A percentile compares a stretch with the other conserved stretches of the same genome.
These are phyloP conservation scores for Solanum ossicruentum DNA, from an alignment of 257 asterid species.

Conservation along the genomic window DNA sequence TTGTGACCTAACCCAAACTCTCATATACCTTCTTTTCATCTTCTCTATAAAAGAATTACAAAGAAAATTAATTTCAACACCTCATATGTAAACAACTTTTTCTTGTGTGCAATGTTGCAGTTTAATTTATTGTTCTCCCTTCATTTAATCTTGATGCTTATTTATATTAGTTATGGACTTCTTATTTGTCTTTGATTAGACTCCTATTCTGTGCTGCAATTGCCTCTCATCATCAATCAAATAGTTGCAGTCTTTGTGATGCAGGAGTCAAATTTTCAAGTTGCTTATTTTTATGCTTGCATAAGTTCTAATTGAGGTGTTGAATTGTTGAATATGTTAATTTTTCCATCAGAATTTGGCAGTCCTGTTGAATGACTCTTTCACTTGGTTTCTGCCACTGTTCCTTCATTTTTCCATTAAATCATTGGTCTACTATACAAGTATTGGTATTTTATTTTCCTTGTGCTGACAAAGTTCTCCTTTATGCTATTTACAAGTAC, in stretches of 20 bases:
- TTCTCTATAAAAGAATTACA: not conserved
- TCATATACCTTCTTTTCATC: not conserved
- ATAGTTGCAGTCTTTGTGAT: not conserved
- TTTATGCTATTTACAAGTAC: constrained; percentile 25
- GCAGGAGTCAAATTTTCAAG: not conserved
- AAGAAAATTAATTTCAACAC: not conserved
- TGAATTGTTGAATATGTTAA: not conserved
- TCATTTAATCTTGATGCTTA: not conserved
- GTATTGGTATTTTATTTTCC: not conserved
- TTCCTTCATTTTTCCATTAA: not conserved
- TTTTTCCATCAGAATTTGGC: not conserved
- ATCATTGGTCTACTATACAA: not conserved
- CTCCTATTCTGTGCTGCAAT: not conserved
- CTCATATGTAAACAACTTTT: not conserved
- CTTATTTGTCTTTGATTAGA: not conserved
- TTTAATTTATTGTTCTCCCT: not conserved
- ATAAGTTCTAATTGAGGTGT: not conserved
- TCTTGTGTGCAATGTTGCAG: not conserved
- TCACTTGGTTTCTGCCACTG: not conserved
- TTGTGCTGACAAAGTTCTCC: constrained; percentile 11
- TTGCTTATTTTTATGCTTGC: not conserved
- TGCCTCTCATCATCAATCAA: not conserved
- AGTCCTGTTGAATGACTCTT: not conserved
- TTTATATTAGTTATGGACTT: not conserved
- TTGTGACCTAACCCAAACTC: not conserved